phyloP scores from a whole-genome alignment of 805 yeast species.

The Candida xiaguanensis region DNA sequence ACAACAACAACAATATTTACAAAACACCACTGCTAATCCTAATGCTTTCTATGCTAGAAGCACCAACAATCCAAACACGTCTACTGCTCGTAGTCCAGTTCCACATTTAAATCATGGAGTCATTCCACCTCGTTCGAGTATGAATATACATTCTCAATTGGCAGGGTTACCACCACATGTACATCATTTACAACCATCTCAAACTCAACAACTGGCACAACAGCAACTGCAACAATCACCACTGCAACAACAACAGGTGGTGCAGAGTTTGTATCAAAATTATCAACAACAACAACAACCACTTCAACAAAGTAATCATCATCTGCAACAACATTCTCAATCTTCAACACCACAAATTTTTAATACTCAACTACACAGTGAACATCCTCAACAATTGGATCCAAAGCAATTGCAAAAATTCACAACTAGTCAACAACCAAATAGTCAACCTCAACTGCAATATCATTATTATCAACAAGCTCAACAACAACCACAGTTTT shows the following conservation, averaged over 20 bases:
- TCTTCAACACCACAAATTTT: slow-evolving; percentile 8
- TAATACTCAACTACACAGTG: slow-evolving; percentile 7
- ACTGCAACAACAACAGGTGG: slow-evolving; percentile 10
- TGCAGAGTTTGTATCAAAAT: slow-evolving; percentile 7
- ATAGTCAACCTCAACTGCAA: slow-evolving; percentile 9
- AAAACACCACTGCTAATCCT: slow-evolving; percentile 12
- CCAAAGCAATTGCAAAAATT: slow-evolving; percentile 13
- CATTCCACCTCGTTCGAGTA: slow-evolving; percentile 7
- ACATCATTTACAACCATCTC: slow-evolving; percentile 8
- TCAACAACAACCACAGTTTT: slow-evolving; percentile 9
- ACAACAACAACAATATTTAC: slow-evolving; percentile 12
- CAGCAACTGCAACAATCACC: slow-evolving; percentile 5
- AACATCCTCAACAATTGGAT: slow-evolving; percentile 13
- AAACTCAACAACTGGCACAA: slow-evolving; percentile 8
- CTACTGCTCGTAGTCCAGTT: slow-evolving; percentile 12
- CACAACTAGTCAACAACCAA: slow-evolving; percentile 10
- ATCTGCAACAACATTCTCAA: slow-evolving; percentile 11
- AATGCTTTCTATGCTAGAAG: slow-evolving; percentile 9
- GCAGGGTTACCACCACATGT: slow-evolving; percentile 7
- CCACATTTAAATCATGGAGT: slow-evolving; percentile 8
- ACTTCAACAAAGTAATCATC: slow-evolving; percentile 10
- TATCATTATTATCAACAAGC: slow-evolving; percentile 9
- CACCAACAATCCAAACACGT: slow-evolving; percentile 11
- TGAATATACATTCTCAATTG: slow-evolving; percentile 6
- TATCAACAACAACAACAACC: slow-evolving; percentile 9